Percentiles rank a stretch among this genome's conserved stretches.
phyloP scores from a whole-genome alignment of 2,329 filamentous ascomycete genomes.

The Zymoseptoria tritici region DNA sequence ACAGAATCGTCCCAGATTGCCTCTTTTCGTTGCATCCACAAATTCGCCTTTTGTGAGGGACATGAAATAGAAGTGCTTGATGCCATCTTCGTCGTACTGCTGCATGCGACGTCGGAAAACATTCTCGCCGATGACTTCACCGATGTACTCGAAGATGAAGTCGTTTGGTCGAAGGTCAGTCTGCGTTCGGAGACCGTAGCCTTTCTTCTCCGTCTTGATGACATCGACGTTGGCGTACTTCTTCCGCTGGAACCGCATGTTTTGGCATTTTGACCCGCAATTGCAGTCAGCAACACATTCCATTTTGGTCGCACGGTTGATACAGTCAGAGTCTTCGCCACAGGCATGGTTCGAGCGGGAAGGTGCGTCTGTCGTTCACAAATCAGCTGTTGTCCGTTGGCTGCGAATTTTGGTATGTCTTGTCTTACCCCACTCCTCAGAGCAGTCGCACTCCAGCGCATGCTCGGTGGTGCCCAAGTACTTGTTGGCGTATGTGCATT shows the following conservation, averaged over 20 bases:
- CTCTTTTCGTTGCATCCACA: constrained; percentile 93
- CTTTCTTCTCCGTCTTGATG: constrained; percentile 97
- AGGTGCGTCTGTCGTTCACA: constrained; percentile 37
- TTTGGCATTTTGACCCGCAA: constrained; percentile 82
- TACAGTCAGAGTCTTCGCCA: constrained; percentile 94
- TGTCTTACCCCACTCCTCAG: constrained; percentile 86
- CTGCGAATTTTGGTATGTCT: constrained; percentile 32
- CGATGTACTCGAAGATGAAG: constrained; percentile 97
- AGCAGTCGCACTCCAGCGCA: constrained; percentile 91
- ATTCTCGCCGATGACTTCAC: constrained; percentile 91
- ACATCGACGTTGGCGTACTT: constrained; percentile 88
- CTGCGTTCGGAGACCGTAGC: constrained; percentile 82
- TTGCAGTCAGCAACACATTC: constrained; percentile 85
- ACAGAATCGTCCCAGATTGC: constrained; percentile 93
- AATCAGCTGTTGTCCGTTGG: constrained; percentile 1
- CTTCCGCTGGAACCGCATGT: constrained; percentile 86
- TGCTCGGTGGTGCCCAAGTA: constrained; percentile 85
- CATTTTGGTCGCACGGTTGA: constrained; percentile 97
- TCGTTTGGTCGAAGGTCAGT: constrained; percentile 69
- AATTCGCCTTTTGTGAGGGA: constrained; percentile 94
- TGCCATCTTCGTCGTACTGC: constrained; percentile 90
- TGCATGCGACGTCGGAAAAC: constrained; percentile 84
- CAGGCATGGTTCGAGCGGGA: constrained; percentile 68
- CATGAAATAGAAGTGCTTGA: constrained; percentile 99
- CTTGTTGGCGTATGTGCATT: constrained; percentile 88